A percentile compares a stretch with the other conserved stretches of the same genome.
Evolutionary conservation across 441 rosid genomes (phyloP).

Genomic region (Arabidopsis lyrata): DNA sequence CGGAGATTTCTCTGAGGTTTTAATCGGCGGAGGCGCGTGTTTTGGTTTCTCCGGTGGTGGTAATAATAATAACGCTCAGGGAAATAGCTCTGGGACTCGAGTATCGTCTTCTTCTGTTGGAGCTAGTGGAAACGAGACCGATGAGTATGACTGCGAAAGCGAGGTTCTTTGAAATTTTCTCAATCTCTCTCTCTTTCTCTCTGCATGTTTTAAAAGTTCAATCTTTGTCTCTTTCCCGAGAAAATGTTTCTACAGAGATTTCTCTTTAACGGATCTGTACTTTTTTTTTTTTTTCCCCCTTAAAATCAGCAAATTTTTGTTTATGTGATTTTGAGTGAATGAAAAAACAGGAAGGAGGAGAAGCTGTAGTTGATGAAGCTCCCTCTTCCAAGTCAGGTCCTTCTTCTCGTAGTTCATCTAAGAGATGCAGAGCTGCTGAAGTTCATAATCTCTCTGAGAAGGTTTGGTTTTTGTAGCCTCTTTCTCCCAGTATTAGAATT

Average conservation of each 20-base stretch:
- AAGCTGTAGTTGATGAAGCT: constrained; percentile 62
- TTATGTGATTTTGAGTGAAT: background rate
- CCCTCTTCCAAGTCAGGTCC: constrained; percentile 51
- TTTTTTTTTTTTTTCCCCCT: background rate
- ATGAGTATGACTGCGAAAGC: constrained; percentile 78
- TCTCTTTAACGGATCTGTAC: constrained; percentile 38
- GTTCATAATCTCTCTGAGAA: constrained; percentile 80
- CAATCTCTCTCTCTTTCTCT: constrained; percentile 12
- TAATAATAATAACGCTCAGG: constrained; percentile 36
- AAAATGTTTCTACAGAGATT: constrained; percentile 2
- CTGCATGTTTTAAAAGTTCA: constrained; percentile 20
- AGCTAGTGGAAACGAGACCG: constrained; percentile 62
- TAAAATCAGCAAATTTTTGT: background rate
- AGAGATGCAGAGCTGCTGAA: constrained; percentile 79
- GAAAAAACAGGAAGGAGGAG: constrained; percentile 64
- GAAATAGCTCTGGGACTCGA: constrained; percentile 37
- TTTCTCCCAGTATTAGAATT: background rate
- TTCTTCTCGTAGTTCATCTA: constrained; percentile 61
- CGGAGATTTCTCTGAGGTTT: constrained; percentile 39
- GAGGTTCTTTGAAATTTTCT: constrained; percentile 54
- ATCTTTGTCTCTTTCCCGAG: constrained; percentile 21
- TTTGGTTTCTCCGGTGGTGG: constrained; percentile 38
- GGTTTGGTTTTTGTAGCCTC: constrained; percentile 39
- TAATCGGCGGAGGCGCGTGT: constrained; percentile 36
- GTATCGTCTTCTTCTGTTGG: constrained; percentile 60